Percentiles rank a stretch among this genome's conserved stretches.
phyloP scores from a whole-genome alignment of 768 basidiomycete species.

The Suillus alpinus region DNA sequence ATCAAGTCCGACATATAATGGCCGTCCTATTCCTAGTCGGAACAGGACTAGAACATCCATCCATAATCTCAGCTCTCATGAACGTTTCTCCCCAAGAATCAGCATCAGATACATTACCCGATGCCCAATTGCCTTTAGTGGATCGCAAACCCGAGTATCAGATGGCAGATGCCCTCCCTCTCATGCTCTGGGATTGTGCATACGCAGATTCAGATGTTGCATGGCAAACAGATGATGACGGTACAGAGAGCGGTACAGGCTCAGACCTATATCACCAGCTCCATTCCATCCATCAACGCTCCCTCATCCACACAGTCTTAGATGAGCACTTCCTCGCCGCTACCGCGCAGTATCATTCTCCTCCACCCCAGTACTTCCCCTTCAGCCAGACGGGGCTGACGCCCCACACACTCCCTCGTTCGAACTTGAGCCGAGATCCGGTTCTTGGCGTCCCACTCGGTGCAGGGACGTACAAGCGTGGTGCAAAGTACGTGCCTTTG shows the following conservation, averaged over 20 bases:
- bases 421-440: constrained; percentile 16
- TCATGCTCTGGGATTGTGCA: constrained; percentile 88
- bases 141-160: constrained; percentile 83
- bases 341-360: constrained; percentile 48
- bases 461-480: constrained; percentile 63
- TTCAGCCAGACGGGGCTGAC: constrained; percentile 26
- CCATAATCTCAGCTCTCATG: constrained; percentile 68
- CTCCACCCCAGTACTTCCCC: constrained; percentile 38
- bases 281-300: constrained; percentile 53
- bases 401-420: constrained; percentile 15
- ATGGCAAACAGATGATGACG: constrained; percentile 64
- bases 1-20: constrained; percentile 96
- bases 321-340: constrained; percentile 64
- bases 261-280: constrained; percentile 50
- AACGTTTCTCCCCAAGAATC: constrained; percentile 49
- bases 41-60: constrained; percentile 69
- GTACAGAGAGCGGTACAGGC: constrained; percentile 23
- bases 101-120: constrained; percentile 3
- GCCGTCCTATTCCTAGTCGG: constrained; percentile 88
- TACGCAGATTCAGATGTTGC: constrained; percentile 63
- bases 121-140: constrained; percentile 44
- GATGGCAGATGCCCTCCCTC: constrained; percentile 90
- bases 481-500: constrained; percentile 64
- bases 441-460: constrained; percentile 62
- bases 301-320: constrained; percentile 62